A percentile compares a stretch with the other conserved stretches of the same genome.
Evolutionary conservation across 169 alveolate species (phyloP).

Genomic region (Miamiensis avidus): DNA sequence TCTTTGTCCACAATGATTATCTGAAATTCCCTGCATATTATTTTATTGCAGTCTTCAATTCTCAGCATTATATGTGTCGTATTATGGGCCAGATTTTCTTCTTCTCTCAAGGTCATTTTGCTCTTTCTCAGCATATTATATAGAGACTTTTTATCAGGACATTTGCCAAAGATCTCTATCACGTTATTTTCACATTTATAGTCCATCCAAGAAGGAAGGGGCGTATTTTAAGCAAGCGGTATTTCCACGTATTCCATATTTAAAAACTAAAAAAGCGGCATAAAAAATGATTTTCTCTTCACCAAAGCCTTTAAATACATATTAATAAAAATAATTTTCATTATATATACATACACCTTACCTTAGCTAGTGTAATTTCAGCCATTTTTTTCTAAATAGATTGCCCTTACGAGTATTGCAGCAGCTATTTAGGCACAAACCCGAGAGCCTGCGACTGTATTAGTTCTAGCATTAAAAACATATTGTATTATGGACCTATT

Average conservation of each 20-base stretch:
- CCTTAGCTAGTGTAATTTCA: background rate
- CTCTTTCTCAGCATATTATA: too few species aligned
- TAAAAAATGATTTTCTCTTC: background rate
- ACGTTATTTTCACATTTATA: background rate
- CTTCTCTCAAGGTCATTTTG: too few species aligned
- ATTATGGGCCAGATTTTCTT: too few species aligned
- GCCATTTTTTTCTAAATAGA: background rate
- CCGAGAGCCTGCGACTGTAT: background rate
- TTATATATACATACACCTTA: too few species aligned
- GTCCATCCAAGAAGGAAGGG: background rate
- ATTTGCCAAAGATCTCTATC: background rate
- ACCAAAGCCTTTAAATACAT: background rate
- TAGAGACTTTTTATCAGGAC: background rate
- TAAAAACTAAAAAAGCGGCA: background rate
- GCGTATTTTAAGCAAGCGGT: background rate
- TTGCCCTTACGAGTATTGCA: background rate
- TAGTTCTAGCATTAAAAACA: background rate
- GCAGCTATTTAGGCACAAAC: background rate
- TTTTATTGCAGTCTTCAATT: too few species aligned
- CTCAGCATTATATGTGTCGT: too few species aligned
- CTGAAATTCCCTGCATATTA: too few species aligned
- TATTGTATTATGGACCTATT: background rate
- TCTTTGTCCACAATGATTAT: too few species aligned
- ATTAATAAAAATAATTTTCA: too few species aligned
- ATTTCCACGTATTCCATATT: background rate